phyloP scores from a whole-genome alignment of 2,329 filamentous ascomycete genomes.

The Phyllosticta citrichinensis region DNA sequence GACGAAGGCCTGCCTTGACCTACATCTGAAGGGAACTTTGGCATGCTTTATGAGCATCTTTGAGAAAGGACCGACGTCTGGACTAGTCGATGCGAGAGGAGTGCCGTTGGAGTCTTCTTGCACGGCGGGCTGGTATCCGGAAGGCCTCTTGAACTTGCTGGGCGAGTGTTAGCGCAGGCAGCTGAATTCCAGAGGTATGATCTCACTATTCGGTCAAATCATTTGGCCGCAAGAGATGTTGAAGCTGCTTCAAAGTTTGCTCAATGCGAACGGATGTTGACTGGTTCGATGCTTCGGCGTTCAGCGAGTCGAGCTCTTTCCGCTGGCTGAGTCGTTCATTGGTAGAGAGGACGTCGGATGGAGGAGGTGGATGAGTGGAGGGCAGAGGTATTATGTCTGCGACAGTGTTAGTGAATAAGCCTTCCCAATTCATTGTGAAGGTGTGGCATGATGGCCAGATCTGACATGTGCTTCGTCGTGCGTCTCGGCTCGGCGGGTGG shows the following conservation, averaged over 20 bases:
- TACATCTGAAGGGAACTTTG: slow-evolving; percentile 27
- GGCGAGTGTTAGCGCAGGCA: neutral
- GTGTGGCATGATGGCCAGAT: neutral
- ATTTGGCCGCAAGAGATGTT: slow-evolving; percentile 62
- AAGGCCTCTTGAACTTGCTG: slow-evolving; percentile 7
- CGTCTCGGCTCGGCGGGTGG: neutral
- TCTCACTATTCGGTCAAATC: slow-evolving; percentile 59
- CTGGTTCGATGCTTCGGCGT: slow-evolving; percentile 54
- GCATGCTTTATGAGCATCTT: slow-evolving; percentile 41
- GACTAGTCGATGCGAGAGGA: neutral
- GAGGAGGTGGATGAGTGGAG: slow-evolving; percentile 29
- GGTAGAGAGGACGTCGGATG: slow-evolving; percentile 26
- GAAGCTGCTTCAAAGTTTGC: slow-evolving; percentile 62
- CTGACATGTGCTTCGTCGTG: neutral
- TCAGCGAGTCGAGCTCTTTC: slow-evolving; percentile 55
- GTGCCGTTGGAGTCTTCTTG: neutral
- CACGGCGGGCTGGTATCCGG: neutral
- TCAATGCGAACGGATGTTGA: slow-evolving; percentile 57
- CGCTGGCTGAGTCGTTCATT: slow-evolving; percentile 42
- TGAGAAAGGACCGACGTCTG: slow-evolving; percentile 42
- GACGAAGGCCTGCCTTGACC: neutral
- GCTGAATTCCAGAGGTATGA: neutral
- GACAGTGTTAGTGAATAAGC: neutral
- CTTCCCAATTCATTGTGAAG: neutral
- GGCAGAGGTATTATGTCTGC: slow-evolving; percentile 38